These are phyloP conservation scores for Bryum argenteum DNA, from an alignment of 225 moss, liverwort and hornwort genomes.

Conservation along the genomic window DNA sequence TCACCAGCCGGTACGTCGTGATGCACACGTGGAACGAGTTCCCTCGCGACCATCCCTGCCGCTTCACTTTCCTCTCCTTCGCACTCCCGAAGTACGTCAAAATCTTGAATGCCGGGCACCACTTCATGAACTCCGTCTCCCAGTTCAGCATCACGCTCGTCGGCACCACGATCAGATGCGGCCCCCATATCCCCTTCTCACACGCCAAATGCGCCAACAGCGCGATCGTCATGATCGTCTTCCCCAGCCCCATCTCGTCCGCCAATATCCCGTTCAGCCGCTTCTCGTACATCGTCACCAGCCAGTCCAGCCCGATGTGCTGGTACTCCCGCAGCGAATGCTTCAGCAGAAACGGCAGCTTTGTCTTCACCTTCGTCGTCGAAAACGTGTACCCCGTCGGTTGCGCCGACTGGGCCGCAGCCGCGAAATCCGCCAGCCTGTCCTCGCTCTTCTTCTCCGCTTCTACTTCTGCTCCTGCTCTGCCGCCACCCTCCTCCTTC, in stretches of 20 bases:
- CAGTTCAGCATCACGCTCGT: constrained; percentile 98
- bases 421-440: constrained; percentile 85
- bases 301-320: constrained; percentile 97
- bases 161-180: constrained; percentile 96
- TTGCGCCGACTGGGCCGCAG: constrained; percentile 93
- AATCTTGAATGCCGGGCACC: constrained; percentile 98
- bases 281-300: constrained; percentile 99
- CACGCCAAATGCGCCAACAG: constrained; percentile 93
- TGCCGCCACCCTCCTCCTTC: constrained; percentile 22
- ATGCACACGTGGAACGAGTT: constrained; percentile 99
- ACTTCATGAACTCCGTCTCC: constrained; percentile 99
- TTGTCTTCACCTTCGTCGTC: constrained; percentile 96
- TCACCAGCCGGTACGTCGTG: constrained; percentile 93
- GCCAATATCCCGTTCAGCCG: constrained; percentile 94
- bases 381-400: constrained; percentile 97
- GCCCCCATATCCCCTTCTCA: constrained; percentile 98
- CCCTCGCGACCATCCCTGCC: constrained; percentile 94
- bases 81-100: constrained; percentile 97
- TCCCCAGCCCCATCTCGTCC: constrained; percentile 97
- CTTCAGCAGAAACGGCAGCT: constrained; percentile 84
- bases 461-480: constrained; percentile 27
- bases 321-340: constrained; percentile 98
- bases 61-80: constrained; percentile 87
- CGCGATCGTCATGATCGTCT: constrained; percentile 98
- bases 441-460: constrained; percentile 72